These are phyloP conservation scores for Colletotrichum musicola DNA, from an alignment of 2,329 filamentous ascomycete species.

Conservation along the genomic window DNA sequence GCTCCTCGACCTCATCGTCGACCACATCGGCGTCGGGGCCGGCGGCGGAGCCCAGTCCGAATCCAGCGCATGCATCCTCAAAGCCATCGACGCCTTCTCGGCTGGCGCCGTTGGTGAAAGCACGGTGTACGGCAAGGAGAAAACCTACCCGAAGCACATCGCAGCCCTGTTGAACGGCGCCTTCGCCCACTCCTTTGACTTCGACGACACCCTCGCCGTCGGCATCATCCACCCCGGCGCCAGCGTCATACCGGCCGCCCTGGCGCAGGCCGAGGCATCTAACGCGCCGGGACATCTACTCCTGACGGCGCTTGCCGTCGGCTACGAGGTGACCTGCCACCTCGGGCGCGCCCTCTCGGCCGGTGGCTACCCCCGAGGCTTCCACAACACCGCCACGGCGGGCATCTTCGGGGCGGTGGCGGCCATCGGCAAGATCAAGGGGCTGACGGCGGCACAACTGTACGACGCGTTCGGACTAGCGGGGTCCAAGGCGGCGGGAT, in stretches of 20 bases:
- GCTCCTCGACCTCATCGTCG: conserved; percentile 43
- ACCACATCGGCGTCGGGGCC: conserved; percentile 44
- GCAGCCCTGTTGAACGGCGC: conserved; percentile 56
- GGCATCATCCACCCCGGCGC: conserved; percentile 57
- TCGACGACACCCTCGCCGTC: conserved; percentile 58
- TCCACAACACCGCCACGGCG: conserved; percentile 46
- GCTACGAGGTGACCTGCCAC: conserved; percentile 46
- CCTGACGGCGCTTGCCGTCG: conserved; percentile 42
- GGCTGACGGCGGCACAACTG: conserved; percentile 38
- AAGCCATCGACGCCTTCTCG: conserved; percentile 49
- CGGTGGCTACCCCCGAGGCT: conserved; percentile 44
- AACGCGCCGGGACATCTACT: conserved; percentile 11
- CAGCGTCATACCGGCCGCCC: conserved; percentile 52
- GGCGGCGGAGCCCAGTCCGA: conserved; percentile 42
- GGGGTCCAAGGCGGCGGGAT: conserved; percentile 44
- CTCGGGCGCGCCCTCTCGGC: conserved; percentile 42
- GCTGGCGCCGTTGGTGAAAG: conserved; percentile 42
- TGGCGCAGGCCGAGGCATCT: conserved; percentile 41
- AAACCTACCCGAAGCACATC: conserved; percentile 50
- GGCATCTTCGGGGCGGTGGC: conserved; percentile 46
- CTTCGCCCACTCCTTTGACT: conserved; percentile 57
- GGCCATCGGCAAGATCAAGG: conserved; percentile 43
- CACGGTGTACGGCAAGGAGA: conserved; percentile 51
- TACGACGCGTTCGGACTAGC: conserved; percentile 45
- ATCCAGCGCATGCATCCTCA: conserved; percentile 45